These are phyloP conservation scores for Leptographium lundbergii DNA, from an alignment of 2,329 filamentous ascomycete species.

Conservation along the genomic window DNA sequence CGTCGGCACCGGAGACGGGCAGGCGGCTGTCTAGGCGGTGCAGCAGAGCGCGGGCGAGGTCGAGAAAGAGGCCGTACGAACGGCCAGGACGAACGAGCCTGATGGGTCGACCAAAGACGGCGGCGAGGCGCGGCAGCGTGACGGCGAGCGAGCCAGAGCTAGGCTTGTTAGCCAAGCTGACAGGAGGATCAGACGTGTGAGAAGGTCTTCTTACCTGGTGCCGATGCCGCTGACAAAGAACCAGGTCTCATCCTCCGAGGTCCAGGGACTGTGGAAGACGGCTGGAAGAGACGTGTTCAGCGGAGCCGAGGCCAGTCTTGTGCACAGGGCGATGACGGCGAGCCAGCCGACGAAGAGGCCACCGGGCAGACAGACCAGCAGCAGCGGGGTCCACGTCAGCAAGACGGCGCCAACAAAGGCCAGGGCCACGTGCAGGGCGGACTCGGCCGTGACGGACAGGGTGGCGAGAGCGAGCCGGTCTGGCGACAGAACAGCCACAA, in stretches of 20 bases:
- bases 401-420: slow-evolving; percentile 14
- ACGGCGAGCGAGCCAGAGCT: slow-evolving; percentile 19
- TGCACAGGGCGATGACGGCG: slow-evolving; percentile 11
- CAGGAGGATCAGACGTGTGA: too few relatives aligned
- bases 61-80: slow-evolving; percentile 39
- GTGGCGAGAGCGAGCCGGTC: too few relatives aligned
- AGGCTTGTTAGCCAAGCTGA: background rate
- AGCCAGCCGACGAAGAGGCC: slow-evolving; percentile 18
- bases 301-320: slow-evolving; percentile 16
- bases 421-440: slow-evolving; percentile 4
- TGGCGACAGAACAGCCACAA: background rate
- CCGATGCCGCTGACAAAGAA: slow-evolving; percentile 22
- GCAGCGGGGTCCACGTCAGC: slow-evolving; percentile 14
- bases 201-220: too few relatives aligned
- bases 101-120: slow-evolving; percentile 26
- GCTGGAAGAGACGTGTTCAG: slow-evolving; percentile 14
- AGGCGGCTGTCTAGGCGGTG: slow-evolving; percentile 15
- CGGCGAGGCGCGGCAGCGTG: slow-evolving; percentile 22
- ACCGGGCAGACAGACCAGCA: slow-evolving; percentile 20
- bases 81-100: slow-evolving; percentile 33
- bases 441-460: background rate
- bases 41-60: slow-evolving; percentile 28
- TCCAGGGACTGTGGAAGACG: background rate
- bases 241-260: slow-evolving; percentile 14
- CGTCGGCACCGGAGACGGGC: slow-evolving; percentile 17